phyloP scores from a whole-genome alignment of 768 basidiomycete species.

The Leucocoprinus birnbaumii region DNA sequence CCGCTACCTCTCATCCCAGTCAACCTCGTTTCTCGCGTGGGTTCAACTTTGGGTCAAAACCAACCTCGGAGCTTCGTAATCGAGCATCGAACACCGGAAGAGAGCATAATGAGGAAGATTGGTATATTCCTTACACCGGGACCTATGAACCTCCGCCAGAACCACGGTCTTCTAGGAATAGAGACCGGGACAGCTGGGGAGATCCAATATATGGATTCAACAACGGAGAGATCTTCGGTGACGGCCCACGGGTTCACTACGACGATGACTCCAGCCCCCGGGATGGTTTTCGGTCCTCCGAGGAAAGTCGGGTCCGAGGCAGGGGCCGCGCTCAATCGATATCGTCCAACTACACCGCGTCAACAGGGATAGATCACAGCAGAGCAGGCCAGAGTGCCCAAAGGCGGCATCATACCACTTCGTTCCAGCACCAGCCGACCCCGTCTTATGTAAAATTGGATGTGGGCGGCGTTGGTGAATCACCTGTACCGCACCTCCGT shows the following conservation, averaged over 20 bases:
- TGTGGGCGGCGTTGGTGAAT: constrained; percentile 64
- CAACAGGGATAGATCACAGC: constrained; percentile 32
- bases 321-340: constrained; percentile 37
- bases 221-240: neutral
- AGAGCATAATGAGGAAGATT: constrained; percentile 13
- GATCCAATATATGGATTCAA: constrained; percentile 13
- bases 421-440: constrained; percentile 27
- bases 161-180: constrained; percentile 3
- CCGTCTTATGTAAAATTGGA: constrained; percentile 45
- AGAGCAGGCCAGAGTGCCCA: constrained; percentile 26
- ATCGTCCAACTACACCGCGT: constrained; percentile 37
- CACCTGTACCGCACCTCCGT: constrained; percentile 43
- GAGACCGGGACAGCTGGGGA: constrained; percentile 17
- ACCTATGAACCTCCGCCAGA: constrained; percentile 16
- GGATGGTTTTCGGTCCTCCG: neutral
- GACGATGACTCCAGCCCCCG: neutral
- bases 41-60: constrained; percentile 5
- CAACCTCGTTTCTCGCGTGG: constrained; percentile 6
- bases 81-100: neutral
- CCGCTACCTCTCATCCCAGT: neutral
- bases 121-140: constrained; percentile 18
- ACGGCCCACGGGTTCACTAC: neutral
- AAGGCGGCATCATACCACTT: constrained; percentile 34
- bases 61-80: constrained; percentile 3
- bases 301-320: constrained; percentile 18